These are phyloP conservation scores for Ampelomyces quisqualis DNA, from an alignment of 2,329 filamentous ascomycete species.

Conservation along the genomic window DNA sequence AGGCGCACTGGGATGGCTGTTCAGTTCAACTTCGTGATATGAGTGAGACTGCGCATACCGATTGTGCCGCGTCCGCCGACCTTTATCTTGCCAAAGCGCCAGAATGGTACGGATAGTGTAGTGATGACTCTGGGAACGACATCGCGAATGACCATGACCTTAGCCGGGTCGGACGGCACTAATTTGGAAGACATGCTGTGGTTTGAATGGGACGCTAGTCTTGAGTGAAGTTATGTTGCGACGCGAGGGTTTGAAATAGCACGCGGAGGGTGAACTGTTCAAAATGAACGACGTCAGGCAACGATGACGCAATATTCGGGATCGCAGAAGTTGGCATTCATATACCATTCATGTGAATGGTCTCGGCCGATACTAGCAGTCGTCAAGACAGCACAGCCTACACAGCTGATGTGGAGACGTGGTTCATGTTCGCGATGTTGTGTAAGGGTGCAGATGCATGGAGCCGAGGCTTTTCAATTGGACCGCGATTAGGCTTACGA, in stretches of 20 bases:
- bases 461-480: constrained; percentile 4
- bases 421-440: constrained; percentile 7
- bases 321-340: constrained; percentile 4
- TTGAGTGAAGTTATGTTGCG: too few relatives aligned
- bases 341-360: constrained; percentile 5
- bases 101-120: constrained; percentile 81
- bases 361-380: constrained; percentile 14
- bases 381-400: not conserved
- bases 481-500: constrained; percentile 1
- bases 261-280: constrained; percentile 7
- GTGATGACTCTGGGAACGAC: constrained; percentile 71
- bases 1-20: constrained; percentile 64
- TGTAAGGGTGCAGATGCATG: not conserved
- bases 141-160: constrained; percentile 87
- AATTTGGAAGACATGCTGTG: constrained; percentile 42
- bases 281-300: constrained; percentile 28
- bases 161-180: constrained; percentile 65
- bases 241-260: constrained; percentile 1
- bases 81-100: constrained; percentile 74
- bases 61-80: constrained; percentile 86
- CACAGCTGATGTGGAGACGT: constrained; percentile 8
- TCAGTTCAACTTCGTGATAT: constrained; percentile 7
- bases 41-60: constrained; percentile 53
- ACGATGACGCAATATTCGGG: constrained; percentile 27
- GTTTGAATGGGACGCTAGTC: too few relatives aligned